Conservation (phyloP, 805 yeast species). For the Kazachstania africana region DNA sequence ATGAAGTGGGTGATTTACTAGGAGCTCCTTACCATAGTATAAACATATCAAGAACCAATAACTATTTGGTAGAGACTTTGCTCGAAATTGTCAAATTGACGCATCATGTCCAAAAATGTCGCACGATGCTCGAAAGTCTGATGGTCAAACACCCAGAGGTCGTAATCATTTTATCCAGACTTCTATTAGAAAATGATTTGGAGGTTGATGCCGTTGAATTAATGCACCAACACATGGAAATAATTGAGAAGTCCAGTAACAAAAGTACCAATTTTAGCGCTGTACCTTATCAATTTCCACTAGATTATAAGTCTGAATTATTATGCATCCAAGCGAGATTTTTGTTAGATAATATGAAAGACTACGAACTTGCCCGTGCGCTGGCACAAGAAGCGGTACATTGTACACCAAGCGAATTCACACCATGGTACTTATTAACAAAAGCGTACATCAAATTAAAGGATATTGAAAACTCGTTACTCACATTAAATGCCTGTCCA, state of each 20-base stretch:
- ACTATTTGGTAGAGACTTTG: constrained; percentile 24
- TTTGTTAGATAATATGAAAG: constrained; percentile 17
- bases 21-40: constrained; percentile 26
- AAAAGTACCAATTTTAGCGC: constrained; percentile 1
- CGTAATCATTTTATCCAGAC: constrained; percentile 21
- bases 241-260: constrained; percentile 6
- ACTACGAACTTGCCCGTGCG: constrained; percentile 16
- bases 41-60: constrained; percentile 23
- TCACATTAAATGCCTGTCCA: constrained; percentile 70
- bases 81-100: constrained; percentile 23
- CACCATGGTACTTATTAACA: constrained; percentile 61
- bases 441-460: constrained; percentile 49
- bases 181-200: constrained; percentile 24
- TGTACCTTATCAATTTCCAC: constrained; percentile 6
- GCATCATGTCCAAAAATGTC: constrained; percentile 16
- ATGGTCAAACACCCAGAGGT: constrained; percentile 17
- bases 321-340: constrained; percentile 22
- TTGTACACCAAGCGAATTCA: constrained; percentile 63
- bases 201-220: constrained; percentile 27
- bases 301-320: constrained; percentile 21
- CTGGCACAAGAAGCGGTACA: constrained; percentile 34
- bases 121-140: constrained; percentile 16
- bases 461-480: constrained; percentile 59
- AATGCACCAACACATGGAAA: constrained; percentile 19
- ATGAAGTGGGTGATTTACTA: constrained; percentile 20